Conservation (phyloP, 2,329 filamentous ascomycete species). For the Chaetomium sp. region DNA sequence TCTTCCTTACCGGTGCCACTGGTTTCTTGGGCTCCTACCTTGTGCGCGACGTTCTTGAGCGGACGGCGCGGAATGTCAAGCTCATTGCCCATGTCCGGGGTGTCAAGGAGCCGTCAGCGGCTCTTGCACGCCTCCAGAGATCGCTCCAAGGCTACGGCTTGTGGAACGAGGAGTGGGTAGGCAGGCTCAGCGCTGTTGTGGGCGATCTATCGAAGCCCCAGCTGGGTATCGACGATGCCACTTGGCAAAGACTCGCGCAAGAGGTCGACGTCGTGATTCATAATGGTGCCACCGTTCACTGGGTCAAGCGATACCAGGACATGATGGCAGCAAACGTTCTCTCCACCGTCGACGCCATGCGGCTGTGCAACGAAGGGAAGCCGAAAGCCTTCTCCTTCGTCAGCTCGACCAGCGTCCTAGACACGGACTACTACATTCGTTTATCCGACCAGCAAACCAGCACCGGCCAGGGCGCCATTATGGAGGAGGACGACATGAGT, state of each 20-base stretch:
- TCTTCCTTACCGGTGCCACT: conserved; percentile 86
- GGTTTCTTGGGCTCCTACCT: conserved; percentile 87
- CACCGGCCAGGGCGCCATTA: conserved; percentile 65
- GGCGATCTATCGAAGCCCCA: conserved; percentile 74
- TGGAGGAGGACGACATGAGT: conserved; percentile 75
- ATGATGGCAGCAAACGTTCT: conserved; percentile 76
- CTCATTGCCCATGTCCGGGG: conserved; percentile 75
- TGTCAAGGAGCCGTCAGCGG: conserved; percentile 62
- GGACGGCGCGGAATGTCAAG: conserved; percentile 56
- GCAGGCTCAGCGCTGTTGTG: conserved; percentile 65
- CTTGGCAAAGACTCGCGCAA: conserved; percentile 66
- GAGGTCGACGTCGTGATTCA: conserved; percentile 75
- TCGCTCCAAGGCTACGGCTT: conserved; percentile 77
- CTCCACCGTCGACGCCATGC: conserved; percentile 75
- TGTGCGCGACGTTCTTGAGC: conserved; percentile 70
- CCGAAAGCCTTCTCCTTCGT: conserved; percentile 82
- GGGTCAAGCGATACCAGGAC: conserved; percentile 76
- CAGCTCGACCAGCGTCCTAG: conserved; percentile 78
- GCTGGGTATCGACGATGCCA: conserved; percentile 68
- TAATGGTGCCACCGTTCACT: conserved; percentile 81
- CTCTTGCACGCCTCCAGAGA: conserved; percentile 64
- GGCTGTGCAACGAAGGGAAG: conserved; percentile 74
- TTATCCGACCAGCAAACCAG: conserved; percentile 65
- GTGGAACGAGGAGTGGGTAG: conserved; percentile 71
- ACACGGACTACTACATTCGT: conserved; percentile 77